These are phyloP conservation scores for Diaporthe destruens DNA, from an alignment of 2,329 filamentous ascomycete genomes.

Conservation along the genomic window DNA sequence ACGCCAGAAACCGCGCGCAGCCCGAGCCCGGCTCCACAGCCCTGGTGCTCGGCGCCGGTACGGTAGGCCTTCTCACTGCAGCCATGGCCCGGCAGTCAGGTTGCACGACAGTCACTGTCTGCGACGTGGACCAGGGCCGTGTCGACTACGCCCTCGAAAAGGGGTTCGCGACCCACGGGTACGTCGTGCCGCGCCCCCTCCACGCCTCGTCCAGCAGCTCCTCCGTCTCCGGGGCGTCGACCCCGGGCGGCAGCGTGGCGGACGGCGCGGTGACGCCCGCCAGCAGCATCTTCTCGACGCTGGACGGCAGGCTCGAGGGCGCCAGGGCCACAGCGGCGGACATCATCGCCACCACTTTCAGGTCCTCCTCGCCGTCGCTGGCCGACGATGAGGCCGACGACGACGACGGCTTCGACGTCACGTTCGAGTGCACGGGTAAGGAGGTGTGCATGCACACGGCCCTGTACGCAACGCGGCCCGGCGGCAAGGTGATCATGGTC, in stretches of 20 bases:
- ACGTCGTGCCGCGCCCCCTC: conserved; percentile 62
- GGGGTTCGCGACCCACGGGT: conserved; percentile 71
- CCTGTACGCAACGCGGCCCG: conserved; percentile 78
- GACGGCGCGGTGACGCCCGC: conserved; percentile 58
- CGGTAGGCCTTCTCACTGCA: conserved; percentile 72
- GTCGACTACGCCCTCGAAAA: conserved; percentile 70
- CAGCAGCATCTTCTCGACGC: conserved; percentile 58
- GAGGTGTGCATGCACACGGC: conserved; percentile 80
- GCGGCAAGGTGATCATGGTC: conserved; percentile 80
- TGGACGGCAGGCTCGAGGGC: conserved; percentile 62
- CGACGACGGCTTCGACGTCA: conserved; percentile 73
- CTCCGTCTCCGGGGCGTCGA: conserved; percentile 61
- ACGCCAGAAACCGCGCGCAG: conserved; percentile 66
- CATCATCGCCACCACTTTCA: conserved; percentile 60
- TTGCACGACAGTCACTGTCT: conserved; percentile 69
- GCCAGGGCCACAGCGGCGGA: conserved; percentile 64
- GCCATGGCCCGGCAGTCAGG: conserved; percentile 73
- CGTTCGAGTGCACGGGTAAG: conserved; percentile 84
- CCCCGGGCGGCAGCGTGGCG: conserved; percentile 53
- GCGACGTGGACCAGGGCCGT: conserved; percentile 71
- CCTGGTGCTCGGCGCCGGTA: conserved; percentile 74
- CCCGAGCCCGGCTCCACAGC: conserved; percentile 66
- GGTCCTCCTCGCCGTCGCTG: conserved; percentile 45
- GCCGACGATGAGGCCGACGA: conserved; percentile 49
- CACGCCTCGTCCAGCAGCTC: conserved; percentile 59